phyloP scores from a whole-genome alignment of 2,329 filamentous ascomycete genomes.

The Eutypella sp. region DNA sequence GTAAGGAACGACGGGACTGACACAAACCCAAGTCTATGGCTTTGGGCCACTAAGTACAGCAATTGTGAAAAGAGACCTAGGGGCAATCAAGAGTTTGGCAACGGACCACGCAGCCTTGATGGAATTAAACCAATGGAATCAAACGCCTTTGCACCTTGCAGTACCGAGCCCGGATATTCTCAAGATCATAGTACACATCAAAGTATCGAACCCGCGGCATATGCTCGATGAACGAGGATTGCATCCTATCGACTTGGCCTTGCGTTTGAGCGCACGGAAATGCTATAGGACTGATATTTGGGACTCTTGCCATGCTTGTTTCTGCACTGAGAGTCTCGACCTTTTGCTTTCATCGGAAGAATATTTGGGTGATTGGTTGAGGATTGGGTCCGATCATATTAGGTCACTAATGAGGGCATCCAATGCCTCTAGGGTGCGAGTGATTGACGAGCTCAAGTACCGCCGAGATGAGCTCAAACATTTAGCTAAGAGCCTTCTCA shows the following conservation, averaged over 20 bases:
- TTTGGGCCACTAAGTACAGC: background rate
- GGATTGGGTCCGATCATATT: background rate
- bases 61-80: background rate
- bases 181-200: background rate
- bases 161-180: background rate
- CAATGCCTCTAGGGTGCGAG: background rate
- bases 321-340: background rate
- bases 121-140: background rate
- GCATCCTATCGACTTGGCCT: background rate
- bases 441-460: background rate
- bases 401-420: background rate
- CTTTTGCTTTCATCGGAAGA: background rate
- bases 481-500: background rate
- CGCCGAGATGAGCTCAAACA: background rate
- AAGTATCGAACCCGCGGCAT: background rate
- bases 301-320: background rate
- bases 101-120: background rate
- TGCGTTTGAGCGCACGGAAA: background rate
- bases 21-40: background rate
- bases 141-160: background rate
- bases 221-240: background rate
- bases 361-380: background rate
- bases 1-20: background rate
- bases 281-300: background rate
- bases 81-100: background rate